Evolutionary conservation across 768 basidiomycete species (phyloP), one percentile per base, ranked within the genome.

Genomic region (Galerina sulciceps): DNA sequence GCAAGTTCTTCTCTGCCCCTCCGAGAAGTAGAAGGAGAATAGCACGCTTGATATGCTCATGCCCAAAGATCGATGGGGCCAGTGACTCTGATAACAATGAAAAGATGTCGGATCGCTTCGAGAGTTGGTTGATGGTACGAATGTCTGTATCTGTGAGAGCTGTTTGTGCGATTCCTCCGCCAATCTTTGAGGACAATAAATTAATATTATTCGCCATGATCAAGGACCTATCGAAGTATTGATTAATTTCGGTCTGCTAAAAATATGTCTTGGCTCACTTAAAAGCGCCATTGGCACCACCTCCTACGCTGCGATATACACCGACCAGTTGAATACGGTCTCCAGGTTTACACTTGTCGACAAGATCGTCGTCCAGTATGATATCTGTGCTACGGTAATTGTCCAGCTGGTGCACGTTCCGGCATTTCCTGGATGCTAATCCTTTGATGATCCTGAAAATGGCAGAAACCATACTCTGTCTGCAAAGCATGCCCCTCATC

Each of bases 371-470:
- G 65, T 97, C 96, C 62, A 98, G 75, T 44, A 98, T 92, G 52
- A 99, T 90, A 73, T 99, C 97, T 36, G 94, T 95, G 67, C 95
- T 96, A 47, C 97, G 97, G 97, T 26, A 99, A 81, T 73, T 98
- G 96, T 26, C 97, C 97, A 43, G 97, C 92, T 22, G 97, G 97
- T 13, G 97, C 96, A 20, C 97, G 88, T 75, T 99, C 97, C 2
- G 97, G 97, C 96, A 99, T 99, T 71, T 99, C 97, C 77, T 99
- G 97, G 61, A 99, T 99, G 73, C 89, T 94, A 70, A 99, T 93
- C 63, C 94, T 88, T 75, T 99, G 97, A 74, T 99, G 94, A 75
- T 99, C 97, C 56, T 93, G 82, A 79, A 97, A 99, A 8, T 91
- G 85, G 69, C 91, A 93, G 62, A 89, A 80, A 4, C 97, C 97